These are phyloP conservation scores for Starmera amethionina DNA, from an alignment of 805 yeast species.

Conservation along the genomic window DNA sequence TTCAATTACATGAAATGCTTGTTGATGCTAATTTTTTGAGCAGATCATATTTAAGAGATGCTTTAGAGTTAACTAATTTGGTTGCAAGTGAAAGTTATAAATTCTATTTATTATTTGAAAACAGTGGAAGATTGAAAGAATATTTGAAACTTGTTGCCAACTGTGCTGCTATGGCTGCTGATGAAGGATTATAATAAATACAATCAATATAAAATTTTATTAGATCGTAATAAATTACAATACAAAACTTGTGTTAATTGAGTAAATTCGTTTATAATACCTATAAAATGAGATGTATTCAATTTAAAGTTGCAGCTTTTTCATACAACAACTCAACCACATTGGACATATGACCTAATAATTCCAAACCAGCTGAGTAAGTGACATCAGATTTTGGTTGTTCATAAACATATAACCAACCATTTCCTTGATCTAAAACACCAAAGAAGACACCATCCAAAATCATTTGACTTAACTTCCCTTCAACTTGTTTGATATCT, in stretches of 20 bases:
- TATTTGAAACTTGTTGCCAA: conserved; percentile 45
- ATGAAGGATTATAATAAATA: conserved; percentile 19
- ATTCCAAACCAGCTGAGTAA: conserved; percentile 78
- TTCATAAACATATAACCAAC: conserved; percentile 89
- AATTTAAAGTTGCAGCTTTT: conserved; percentile 81
- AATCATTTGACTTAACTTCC: conserved; percentile 92
- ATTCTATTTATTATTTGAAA: conserved; percentile 50
- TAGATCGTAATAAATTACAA: no score
- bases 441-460: conserved; percentile 93
- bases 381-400: conserved; percentile 83
- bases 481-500: conserved; percentile 82
- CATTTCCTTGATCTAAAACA: conserved; percentile 95
- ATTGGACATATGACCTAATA: conserved; percentile 75
- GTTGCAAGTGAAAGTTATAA: conserved; percentile 62
- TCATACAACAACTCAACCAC: conserved; percentile 90
- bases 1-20: conserved; percentile 53
- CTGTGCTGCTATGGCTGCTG: conserved; percentile 47
- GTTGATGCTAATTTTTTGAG: conserved; percentile 28
- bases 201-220: no score
- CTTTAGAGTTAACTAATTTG: conserved; percentile 46
- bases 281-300: conserved; percentile 8
- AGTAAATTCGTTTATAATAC: no score
- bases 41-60: conserved; percentile 38
- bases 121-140: conserved; percentile 44
- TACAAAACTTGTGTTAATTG: no score